Percentiles rank a stretch among this genome's conserved stretches.
Conservation (phyloP, 1,139 yeast genomes). For the Geotrichum histeridarum region DNA sequence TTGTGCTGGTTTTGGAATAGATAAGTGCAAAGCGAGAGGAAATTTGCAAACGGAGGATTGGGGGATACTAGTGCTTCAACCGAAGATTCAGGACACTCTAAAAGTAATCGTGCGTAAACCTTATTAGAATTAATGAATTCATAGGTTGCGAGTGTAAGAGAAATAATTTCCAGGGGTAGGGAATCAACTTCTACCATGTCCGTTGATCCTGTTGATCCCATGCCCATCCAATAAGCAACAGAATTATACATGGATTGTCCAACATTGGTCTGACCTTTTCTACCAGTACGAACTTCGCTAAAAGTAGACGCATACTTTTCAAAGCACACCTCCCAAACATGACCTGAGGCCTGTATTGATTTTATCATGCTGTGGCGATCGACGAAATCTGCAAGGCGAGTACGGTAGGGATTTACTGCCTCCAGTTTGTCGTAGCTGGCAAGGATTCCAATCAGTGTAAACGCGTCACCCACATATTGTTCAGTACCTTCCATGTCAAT, state of each 20-base stretch:
- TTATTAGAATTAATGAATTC: conserved; percentile 38
- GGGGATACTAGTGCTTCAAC: background rate
- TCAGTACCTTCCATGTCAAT: conserved; percentile 29
- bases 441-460: conserved; percentile 37
- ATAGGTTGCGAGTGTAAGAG: conserved; percentile 35
- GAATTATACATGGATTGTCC: conserved; percentile 1
- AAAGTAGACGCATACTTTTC: conserved; percentile 20
- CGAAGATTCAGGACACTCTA: conserved; percentile 27
- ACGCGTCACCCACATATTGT: conserved; percentile 35
- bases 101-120: conserved; percentile 33
- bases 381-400: conserved; percentile 40
- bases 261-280: background rate
- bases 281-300: background rate
- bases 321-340: conserved; percentile 30
- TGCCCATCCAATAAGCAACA: conserved; percentile 8
- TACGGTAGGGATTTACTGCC: conserved; percentile 37
- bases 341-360: conserved; percentile 32
- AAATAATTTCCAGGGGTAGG: conserved; percentile 29
- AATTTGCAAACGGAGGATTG: conserved; percentile 27
- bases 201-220: background rate
- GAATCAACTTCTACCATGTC: conserved; percentile 4
- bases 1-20: conserved; percentile 35
- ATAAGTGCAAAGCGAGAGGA: conserved; percentile 34
- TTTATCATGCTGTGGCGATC: conserved; percentile 37
- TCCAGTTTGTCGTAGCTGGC: conserved; percentile 38